Percentiles rank a stretch among this genome's conserved stretches.
Conservation (phyloP, 2,329 filamentous ascomycete genomes). For the Byssothecium circinans region DNA sequence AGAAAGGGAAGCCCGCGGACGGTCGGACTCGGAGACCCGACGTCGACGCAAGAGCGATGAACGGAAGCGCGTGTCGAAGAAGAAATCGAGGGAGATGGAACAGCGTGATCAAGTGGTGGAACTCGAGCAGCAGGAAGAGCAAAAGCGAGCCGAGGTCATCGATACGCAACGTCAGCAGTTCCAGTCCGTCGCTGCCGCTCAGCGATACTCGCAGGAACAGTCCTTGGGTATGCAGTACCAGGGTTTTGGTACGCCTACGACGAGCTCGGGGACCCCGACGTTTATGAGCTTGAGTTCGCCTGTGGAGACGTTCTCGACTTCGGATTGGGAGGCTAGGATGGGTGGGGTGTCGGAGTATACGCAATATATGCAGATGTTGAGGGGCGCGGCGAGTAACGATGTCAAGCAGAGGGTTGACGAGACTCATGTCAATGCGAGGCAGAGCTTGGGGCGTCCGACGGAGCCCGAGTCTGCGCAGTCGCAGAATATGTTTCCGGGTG, state of each 20-base stretch:
- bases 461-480: neutral
- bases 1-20: conserved; percentile 2
- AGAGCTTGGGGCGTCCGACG: neutral
- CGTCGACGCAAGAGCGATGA: neutral
- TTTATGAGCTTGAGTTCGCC: neutral
- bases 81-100: neutral
- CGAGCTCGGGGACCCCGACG: neutral
- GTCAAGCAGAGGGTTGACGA: neutral
- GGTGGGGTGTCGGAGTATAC: neutral
- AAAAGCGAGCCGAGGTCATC: neutral
- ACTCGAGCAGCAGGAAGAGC: neutral
- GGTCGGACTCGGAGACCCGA: neutral
- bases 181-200: neutral
- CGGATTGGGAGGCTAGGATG: neutral
- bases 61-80: neutral
- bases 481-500: neutral
- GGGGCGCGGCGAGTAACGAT: neutral
- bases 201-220: neutral
- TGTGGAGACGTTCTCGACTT: neutral
- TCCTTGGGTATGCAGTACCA: neutral
- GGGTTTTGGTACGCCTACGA: neutral
- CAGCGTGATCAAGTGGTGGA: neutral
- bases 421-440: neutral
- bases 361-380: neutral
- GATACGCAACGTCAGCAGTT: neutral